Evolutionary conservation across 345 rosid species (phyloP).

Genomic region (Garcia nutans): DNA sequence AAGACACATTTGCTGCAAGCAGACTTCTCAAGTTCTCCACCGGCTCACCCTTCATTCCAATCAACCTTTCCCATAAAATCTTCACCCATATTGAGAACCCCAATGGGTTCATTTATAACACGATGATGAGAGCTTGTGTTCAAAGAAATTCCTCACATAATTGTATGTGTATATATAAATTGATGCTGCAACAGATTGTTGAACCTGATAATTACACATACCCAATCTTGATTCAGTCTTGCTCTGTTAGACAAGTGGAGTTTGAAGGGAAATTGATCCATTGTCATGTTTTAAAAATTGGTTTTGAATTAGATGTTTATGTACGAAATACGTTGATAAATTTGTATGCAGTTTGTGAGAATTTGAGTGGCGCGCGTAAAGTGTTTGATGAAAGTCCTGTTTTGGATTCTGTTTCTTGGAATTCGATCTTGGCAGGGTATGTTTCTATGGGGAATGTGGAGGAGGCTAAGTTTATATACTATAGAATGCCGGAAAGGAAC

Average conservation of each 20-base stretch:
- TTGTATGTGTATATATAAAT: constrained; percentile 39
- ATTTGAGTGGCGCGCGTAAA: constrained; percentile 36
- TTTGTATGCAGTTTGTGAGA: constrained; percentile 47
- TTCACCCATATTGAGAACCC: constrained; percentile 38
- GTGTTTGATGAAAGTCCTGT: constrained; percentile 50
- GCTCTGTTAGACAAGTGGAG: constrained; percentile 35
- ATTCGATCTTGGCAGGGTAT: constrained; percentile 55
- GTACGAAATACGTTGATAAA: constrained; percentile 49
- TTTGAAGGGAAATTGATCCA: constrained; percentile 50
- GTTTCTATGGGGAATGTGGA: constrained; percentile 40
- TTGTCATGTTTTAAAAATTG: constrained; percentile 40
- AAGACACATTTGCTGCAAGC: constrained; percentile 50
- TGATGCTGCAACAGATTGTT: constrained; percentile 38
- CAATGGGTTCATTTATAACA: constrained; percentile 49
- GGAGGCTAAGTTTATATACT: constrained; percentile 42
- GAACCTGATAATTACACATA: constrained; percentile 47
- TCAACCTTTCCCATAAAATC: constrained; percentile 36
- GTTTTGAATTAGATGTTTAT: constrained; percentile 49
- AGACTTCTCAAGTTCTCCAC: constrained; percentile 46
- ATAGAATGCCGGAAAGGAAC: constrained; percentile 47
- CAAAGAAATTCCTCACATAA: constrained; percentile 32
- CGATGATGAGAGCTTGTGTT: constrained; percentile 49
- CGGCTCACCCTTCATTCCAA: constrained; percentile 32
- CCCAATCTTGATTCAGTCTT: constrained; percentile 50
- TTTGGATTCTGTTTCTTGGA: constrained; percentile 59